These are phyloP conservation scores for Pleurotus citrinopileatus DNA, from an alignment of 768 basidiomycete species.

Conservation along the genomic window DNA sequence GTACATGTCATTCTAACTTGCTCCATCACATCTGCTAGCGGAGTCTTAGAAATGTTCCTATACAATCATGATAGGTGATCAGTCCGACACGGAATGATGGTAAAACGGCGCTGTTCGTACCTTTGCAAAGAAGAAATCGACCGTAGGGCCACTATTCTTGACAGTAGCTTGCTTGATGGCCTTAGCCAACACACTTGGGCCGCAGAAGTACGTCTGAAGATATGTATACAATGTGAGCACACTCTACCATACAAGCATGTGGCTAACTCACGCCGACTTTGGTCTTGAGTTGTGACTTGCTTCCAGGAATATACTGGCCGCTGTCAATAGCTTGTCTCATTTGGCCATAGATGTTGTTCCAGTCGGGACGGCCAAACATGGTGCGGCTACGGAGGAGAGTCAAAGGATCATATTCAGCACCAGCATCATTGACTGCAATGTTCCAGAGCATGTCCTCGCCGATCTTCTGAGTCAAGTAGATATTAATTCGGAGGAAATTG, in stretches of 20 bases:
- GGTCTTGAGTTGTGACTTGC: constrained; percentile 75
- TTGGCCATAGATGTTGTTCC: constrained; percentile 74
- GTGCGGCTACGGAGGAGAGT: constrained; percentile 87
- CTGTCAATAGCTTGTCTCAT: constrained; percentile 77
- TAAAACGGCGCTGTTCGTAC: constrained; percentile 22
- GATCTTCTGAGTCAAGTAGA: constrained; percentile 88
- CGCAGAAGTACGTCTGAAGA: constrained; percentile 87
- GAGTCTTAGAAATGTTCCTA: constrained; percentile 58
- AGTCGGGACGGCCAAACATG: constrained; percentile 91
- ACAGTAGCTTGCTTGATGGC: constrained; percentile 71
- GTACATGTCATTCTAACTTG: neutral
- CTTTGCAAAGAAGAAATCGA: constrained; percentile 84
- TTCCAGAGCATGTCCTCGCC: constrained; percentile 89
- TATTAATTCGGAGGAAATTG: constrained; percentile 89
- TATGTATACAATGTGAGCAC: constrained; percentile 14
- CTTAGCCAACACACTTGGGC: constrained; percentile 73
- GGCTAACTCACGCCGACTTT: constrained; percentile 68
- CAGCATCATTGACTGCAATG: constrained; percentile 84
- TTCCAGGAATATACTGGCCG: constrained; percentile 80
- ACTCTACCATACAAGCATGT: constrained; percentile 8
- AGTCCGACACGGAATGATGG: neutral
- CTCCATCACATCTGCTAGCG: neutral
- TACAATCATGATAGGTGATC: constrained; percentile 3
- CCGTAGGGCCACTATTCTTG: constrained; percentile 46
- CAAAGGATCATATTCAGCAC: constrained; percentile 83